Conservation (phyloP, 2,329 filamentous ascomycete species). For the Cylindrodendrum hubeiense region DNA sequence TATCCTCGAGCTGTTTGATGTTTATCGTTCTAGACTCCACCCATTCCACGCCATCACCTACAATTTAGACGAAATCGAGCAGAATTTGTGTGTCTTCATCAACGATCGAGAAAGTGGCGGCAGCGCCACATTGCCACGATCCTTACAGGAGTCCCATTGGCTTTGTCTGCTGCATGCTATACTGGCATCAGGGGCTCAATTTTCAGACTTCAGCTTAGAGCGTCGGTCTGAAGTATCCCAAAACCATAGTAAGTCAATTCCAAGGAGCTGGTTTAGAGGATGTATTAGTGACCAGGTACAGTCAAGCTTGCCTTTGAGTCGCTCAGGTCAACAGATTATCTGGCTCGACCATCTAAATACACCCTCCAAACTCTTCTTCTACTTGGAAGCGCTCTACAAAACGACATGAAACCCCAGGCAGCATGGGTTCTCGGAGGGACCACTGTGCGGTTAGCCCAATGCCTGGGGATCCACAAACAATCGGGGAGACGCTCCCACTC, state of each 20-base stretch:
- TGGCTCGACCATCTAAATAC: conserved; percentile 30
- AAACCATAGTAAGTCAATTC: conserved; percentile 14
- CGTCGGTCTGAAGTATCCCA: conserved; percentile 13
- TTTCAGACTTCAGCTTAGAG: conserved; percentile 24
- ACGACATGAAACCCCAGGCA: conserved; percentile 35
- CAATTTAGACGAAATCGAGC: conserved; percentile 26
- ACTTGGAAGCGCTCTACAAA: conserved; percentile 35
- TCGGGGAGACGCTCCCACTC: not conserved
- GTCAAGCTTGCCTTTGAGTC: conserved; percentile 25
- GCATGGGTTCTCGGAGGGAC: conserved; percentile 35
- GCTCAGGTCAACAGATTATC: conserved; percentile 22
- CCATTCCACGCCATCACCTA: conserved; percentile 28
- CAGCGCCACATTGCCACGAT: not conserved
- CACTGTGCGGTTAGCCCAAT: conserved; percentile 31
- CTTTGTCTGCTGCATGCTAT: conserved; percentile 36
- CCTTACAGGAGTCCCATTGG: conserved; percentile 1
- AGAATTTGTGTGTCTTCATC: conserved; percentile 28
- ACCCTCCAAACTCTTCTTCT: conserved; percentile 32
- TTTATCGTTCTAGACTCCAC: conserved; percentile 31
- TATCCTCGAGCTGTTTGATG: conserved; percentile 26
- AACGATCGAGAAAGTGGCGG: not conserved
- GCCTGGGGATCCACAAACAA: conserved; percentile 30
- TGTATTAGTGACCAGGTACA: not conserved
- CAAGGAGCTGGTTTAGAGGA: fast-evolving
- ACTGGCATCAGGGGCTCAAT: conserved; percentile 35